Evolutionary conservation across 2,329 filamentous ascomycete genomes (phyloP), one percentile per base, ranked within the genome.

Genomic region (Talaromyces sp.): DNA sequence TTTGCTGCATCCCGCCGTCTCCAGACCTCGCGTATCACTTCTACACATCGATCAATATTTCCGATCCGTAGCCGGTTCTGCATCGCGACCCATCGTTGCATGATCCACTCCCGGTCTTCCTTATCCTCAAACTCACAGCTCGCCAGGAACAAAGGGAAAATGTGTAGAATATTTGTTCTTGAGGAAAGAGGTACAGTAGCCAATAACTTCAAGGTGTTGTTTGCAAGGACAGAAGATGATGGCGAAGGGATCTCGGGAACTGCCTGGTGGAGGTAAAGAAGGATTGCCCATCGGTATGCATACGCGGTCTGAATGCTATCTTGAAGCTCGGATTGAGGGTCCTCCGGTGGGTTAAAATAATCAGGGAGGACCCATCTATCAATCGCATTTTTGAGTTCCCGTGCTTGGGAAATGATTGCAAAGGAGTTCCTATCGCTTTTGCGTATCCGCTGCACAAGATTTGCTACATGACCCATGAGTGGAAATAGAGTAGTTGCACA

Each of bases 11-110:
- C 86, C 33, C 85, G 78, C 11, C 86, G 80, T 28, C 70, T 70
- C 86, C 87, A 89, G 0, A 89, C 85, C 67, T 88, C 86, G 59
- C 81, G 80, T 21, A 85, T 80, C 6, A 89, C 83, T 45, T 86
- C 81, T 61, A 82, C 75, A 60, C 84, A 87, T 25, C 84, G 81
- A 65, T 88, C 85, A 46, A 89, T 80, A 50, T 87, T 85, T 15
- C 86, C 86, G 45, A 89, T 84, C 70, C 83, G 84, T 74, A 89
- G 81, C 28, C 86, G 78, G 19, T 75, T 73, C 53, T 79, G 78
- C 77, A 89, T 86, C 2, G 79, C 74, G 4, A 73, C 70, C 86
- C 86, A 89, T 35, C 86, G 78, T 22, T 82, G 77, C 43, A 80
- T 74, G 2, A 89, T 83, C 84, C 85, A 89, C 31, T 81, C 73